Percentiles rank a stretch among this genome's conserved stretches.
Evolutionary conservation across 164 flowering plant species (phyloP).

Genomic region (Saururus chinensis): DNA sequence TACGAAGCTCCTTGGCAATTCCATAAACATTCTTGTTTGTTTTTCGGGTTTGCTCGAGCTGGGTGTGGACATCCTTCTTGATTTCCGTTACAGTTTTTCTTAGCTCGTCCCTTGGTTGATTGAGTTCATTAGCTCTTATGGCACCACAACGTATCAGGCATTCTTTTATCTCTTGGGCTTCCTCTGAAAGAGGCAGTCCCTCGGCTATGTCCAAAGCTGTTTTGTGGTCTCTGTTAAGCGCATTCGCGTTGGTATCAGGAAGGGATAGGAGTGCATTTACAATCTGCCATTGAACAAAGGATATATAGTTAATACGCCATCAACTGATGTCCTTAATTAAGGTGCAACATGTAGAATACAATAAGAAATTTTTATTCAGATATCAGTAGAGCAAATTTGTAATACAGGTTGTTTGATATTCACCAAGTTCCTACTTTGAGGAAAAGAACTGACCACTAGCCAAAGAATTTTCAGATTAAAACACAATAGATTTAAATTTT

Average conservation of each 20-base stretch:
- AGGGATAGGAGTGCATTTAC: conserved; percentile 42
- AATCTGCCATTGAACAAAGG: conserved; percentile 32
- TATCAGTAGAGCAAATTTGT: too few relatives aligned
- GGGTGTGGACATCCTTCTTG: conserved; percentile 61
- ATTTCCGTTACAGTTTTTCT: conserved; percentile 62
- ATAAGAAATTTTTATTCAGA: too few relatives aligned
- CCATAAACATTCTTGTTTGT: conserved; percentile 60
- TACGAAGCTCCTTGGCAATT: conserved; percentile 57
- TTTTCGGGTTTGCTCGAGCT: conserved; percentile 62
- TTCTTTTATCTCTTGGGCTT: conserved; percentile 46
- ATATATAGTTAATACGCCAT: neutral
- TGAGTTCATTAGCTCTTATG: conserved; percentile 54
- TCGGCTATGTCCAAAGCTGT: conserved; percentile 78
- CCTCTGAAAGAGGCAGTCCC: conserved; percentile 52
- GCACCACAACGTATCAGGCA: conserved; percentile 40
- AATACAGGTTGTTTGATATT: too few relatives aligned
- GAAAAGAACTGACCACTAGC: too few relatives aligned
- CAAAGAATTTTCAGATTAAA: too few relatives aligned
- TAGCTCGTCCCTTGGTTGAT: conserved; percentile 72
- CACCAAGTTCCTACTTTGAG: too few relatives aligned
- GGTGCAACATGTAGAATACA: neutral
- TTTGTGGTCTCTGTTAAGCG: conserved; percentile 58
- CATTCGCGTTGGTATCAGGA: conserved; percentile 60
- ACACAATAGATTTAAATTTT: too few relatives aligned
- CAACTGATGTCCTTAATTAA: neutral